These are phyloP conservation scores for Rutstroemia sp. DNA, from an alignment of 2,329 filamentous ascomycete species.

Conservation along the genomic window DNA sequence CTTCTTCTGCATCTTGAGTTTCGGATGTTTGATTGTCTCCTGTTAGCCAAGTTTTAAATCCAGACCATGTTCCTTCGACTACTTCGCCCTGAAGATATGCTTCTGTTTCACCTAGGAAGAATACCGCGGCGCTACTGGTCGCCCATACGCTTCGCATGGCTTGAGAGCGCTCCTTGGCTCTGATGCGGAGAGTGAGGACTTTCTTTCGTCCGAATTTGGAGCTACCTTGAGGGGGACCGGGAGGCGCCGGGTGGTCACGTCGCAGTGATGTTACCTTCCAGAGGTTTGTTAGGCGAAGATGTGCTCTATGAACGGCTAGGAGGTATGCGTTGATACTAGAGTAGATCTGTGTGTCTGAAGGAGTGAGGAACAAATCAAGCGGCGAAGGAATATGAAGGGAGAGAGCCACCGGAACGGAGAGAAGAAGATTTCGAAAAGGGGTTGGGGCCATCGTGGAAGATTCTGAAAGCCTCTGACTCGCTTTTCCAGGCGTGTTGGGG, in stretches of 20 bases:
- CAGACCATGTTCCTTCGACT: constrained; percentile 71
- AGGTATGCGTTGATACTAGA: constrained; percentile 83
- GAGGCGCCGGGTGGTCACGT: constrained; percentile 67
- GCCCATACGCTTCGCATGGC: constrained; percentile 83
- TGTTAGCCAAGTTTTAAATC: constrained; percentile 69
- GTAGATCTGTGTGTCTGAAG: constrained; percentile 70
- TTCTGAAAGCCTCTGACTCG: constrained; percentile 16
- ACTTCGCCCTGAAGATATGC: constrained; percentile 87
- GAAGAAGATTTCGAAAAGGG: constrained; percentile 72
- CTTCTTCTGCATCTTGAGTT: constrained; percentile 27
- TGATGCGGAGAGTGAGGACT: constrained; percentile 53
- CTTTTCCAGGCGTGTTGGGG: constrained; percentile 32
- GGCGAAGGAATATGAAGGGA: constrained; percentile 69
- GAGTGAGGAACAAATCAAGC: constrained; percentile 77
- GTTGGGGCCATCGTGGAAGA: constrained; percentile 30
- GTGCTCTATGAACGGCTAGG: constrained; percentile 74
- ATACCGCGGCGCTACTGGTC: constrained; percentile 77
- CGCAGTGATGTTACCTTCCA: constrained; percentile 81
- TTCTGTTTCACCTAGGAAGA: constrained; percentile 82
- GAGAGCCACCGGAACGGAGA: constrained; percentile 68
- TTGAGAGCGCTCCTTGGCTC: constrained; percentile 54
- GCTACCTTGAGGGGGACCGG: constrained; percentile 55
- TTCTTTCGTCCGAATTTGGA: constrained; percentile 52
- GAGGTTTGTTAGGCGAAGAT: constrained; percentile 73
- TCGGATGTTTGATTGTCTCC: constrained; percentile 14